Base-by-base conservation (phyloP, 1,284 basidiomycete genomes). In the Coniferiporia weirii region DNA sequence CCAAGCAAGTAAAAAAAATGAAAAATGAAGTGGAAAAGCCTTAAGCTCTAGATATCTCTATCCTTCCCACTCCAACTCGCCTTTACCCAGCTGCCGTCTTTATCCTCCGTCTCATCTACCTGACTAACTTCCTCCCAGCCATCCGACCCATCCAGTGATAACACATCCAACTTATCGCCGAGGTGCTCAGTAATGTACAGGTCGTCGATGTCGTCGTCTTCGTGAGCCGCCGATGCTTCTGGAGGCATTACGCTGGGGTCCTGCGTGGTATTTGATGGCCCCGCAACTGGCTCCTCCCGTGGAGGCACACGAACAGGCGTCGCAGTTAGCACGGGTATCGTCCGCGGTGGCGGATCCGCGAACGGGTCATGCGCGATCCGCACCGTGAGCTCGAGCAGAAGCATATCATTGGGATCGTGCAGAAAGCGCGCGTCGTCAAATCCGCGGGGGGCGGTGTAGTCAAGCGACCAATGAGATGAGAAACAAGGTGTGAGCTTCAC, bases 111-210 rank as follows among this genome's bases (percentile, higher is more conserved):
- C 46, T 59, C 52, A 27, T 60, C 53, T 6, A 46, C 32, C 19
- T 49, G 47, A 38, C 54, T 56, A 1, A 60, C 32, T 44, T 60
- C 54, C 32, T 60, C 59, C 59, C 59, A 60, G 17, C 49, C 59
- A 15, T 49, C 54, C 32, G 51, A 49, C 17, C 36, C 40, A 9
- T 35, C n/a, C 35, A 12, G n/a, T 34, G 50, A 19, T 10, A 45
- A 20, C 17, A 48, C 32, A 17, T 3, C 45, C 4, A 54, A 1
- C 5, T 54, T 32, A 17, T 15, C 48, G 4, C 51, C 56, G 2
- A 45, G 13, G 4, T 57, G 50, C 9, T 49, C 40, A 47, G 43
- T 35, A 12, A 56, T 32, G 35, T 60, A 60, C n/a, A 60, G 17
- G 52, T 60, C 59, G 46, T 56, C 59, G 13, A 55, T 47, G 47